Conservation (phyloP, 2,329 filamentous ascomycete species). For the Proliferodiscus dingleyae region DNA sequence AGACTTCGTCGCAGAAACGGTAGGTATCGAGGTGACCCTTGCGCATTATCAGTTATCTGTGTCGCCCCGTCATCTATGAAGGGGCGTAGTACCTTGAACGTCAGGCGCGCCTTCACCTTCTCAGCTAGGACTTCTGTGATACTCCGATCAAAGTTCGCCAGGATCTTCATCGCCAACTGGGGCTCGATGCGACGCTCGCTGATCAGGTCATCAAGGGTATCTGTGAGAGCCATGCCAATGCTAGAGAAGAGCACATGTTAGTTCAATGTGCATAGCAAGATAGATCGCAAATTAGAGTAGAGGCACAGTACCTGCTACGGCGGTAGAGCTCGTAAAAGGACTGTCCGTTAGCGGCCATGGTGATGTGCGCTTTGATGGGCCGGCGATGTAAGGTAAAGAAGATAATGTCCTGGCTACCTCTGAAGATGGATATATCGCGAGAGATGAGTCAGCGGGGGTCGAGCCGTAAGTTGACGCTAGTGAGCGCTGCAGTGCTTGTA, state of each 20-base stretch:
- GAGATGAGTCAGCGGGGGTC: constrained; percentile 16
- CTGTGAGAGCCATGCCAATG: constrained; percentile 87
- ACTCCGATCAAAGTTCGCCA: constrained; percentile 89
- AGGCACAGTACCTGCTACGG: constrained; percentile 77
- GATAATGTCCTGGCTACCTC: constrained; percentile 6
- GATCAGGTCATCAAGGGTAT: constrained; percentile 96
- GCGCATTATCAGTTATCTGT: constrained; percentile 17
- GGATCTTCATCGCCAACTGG: constrained; percentile 97
- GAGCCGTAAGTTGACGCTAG: constrained; percentile 6
- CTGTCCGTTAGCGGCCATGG: constrained; percentile 48
- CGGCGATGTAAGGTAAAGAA: constrained; percentile 20
- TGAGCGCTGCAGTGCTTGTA: neutral
- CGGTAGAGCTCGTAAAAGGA: constrained; percentile 93
- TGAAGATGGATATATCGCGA: constrained; percentile 10
- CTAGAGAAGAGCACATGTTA: constrained; percentile 46
- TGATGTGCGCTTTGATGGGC: constrained; percentile 14
- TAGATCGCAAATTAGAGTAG: constrained; percentile 25
- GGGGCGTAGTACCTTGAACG: constrained; percentile 73
- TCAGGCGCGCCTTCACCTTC: constrained; percentile 83
- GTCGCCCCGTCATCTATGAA: neutral
- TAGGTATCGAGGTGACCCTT: constrained; percentile 97
- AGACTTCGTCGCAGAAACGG: constrained; percentile 98
- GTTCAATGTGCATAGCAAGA: constrained; percentile 23
- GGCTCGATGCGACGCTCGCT: constrained; percentile 93
- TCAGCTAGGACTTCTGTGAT: constrained; percentile 89